Conservation (phyloP, 2,329 filamentous ascomycete genomes). For the Beauveria sp. region DNA sequence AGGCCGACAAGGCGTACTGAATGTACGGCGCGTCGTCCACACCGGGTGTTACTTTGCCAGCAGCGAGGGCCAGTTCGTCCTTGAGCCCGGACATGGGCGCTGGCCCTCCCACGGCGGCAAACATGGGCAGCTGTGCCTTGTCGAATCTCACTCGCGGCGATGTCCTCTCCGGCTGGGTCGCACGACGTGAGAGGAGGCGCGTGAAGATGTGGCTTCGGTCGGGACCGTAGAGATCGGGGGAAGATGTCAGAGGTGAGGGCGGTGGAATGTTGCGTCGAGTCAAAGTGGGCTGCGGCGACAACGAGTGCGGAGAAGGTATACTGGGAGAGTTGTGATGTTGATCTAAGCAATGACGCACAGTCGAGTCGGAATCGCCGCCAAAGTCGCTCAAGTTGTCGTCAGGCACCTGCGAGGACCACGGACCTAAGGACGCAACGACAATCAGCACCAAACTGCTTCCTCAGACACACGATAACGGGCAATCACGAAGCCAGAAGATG, state of each 20-base stretch:
- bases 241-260: background rate
- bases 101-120: conserved; percentile 22
- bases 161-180: background rate
- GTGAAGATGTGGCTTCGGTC: conserved; percentile 11
- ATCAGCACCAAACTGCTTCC: conserved; percentile 4
- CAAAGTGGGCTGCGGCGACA: conserved; percentile 29
- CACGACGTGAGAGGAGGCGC: conserved; percentile 1
- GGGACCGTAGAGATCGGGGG: conserved; percentile 6
- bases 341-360: background rate
- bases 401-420: conserved; percentile 10
- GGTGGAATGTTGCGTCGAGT: conserved; percentile 16
- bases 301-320: conserved; percentile 18
- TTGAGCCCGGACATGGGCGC: conserved; percentile 31
- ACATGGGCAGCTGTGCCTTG: conserved; percentile 32
- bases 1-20: conserved; percentile 78
- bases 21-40: conserved; percentile 83
- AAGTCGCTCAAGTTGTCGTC: conserved; percentile 3
- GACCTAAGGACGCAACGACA: conserved; percentile 3
- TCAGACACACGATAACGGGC: background rate
- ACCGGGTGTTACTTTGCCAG: conserved; percentile 59
- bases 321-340: conserved; percentile 3
- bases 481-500: background rate
- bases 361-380: conserved; percentile 1
- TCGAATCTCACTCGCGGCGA: conserved; percentile 27
- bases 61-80: conserved; percentile 43